Percentiles rank a stretch among this genome's conserved stretches.
Conservation (phyloP, 176 grass and related monocot species). For the Poa pratensis region DNA sequence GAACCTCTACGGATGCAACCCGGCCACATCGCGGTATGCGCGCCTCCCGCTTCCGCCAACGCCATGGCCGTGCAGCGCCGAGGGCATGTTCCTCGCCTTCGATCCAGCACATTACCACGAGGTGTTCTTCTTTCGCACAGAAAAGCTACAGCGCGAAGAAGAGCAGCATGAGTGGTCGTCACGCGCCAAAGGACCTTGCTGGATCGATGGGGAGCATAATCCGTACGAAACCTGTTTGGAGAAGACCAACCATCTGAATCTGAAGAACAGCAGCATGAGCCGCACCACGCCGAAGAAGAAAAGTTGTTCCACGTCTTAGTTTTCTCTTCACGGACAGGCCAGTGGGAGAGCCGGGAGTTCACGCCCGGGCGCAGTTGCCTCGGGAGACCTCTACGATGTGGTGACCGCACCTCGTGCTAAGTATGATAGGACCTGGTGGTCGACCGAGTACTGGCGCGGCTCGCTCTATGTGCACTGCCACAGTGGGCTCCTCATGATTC, state of each 20-base stretch:
- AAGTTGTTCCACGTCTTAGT: not conserved
- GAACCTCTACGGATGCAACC: not conserved
- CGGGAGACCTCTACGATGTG: not conserved
- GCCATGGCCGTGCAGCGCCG: not conserved
- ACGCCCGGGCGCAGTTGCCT: not conserved
- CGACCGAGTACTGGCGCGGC: not conserved
- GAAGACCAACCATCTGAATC: too few species aligned
- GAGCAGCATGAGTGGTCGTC: too few species aligned
- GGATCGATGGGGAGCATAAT: too few species aligned
- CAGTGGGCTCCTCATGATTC: not conserved
- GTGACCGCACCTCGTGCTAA: not conserved
- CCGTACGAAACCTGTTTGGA: too few species aligned
- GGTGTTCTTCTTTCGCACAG: not conserved
- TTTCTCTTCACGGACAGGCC: not conserved
- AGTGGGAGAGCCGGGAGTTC: not conserved
- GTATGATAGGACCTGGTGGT: not conserved
- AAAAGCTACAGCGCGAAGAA: not conserved
- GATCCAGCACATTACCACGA: not conserved
- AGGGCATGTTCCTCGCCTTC: conserved; percentile 14
- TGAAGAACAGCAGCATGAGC: too few species aligned
- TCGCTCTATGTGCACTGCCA: not conserved
- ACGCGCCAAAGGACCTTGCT: too few species aligned
- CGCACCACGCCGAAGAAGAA: too few species aligned
- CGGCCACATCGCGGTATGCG: not conserved
- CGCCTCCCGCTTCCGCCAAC: not conserved